Conservation (phyloP, 2,329 filamentous ascomycete genomes). For the Microcyclospora tardicrescens region DNA sequence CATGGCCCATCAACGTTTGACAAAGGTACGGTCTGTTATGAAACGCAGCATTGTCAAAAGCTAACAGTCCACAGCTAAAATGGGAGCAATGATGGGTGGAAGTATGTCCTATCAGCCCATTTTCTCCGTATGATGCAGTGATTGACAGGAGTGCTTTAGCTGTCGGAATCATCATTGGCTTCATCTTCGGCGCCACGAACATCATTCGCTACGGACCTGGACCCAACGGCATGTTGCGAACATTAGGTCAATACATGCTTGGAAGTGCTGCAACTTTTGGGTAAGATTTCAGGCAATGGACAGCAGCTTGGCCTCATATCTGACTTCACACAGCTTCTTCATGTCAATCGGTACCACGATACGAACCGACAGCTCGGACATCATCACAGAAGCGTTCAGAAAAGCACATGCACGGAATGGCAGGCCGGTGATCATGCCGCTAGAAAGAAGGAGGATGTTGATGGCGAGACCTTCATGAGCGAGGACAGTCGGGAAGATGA, state of each 20-base stretch:
- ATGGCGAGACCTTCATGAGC: no score
- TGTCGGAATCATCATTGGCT: slow-evolving; percentile 91
- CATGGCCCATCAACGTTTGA: slow-evolving; percentile 54
- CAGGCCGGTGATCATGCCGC: slow-evolving; percentile 56
- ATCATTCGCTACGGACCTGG: slow-evolving; percentile 93
- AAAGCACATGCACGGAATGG: slow-evolving; percentile 47
- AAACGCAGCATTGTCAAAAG: slow-evolving; percentile 2
- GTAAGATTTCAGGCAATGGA: slow-evolving; percentile 38
- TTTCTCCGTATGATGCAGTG: no score
- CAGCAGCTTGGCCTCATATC: not conserved
- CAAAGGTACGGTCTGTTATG: slow-evolving; percentile 43
- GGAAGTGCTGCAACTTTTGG: slow-evolving; percentile 93
- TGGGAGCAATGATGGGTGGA: slow-evolving; percentile 97
- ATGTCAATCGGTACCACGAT: slow-evolving; percentile 98
- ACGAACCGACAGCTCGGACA: slow-evolving; percentile 73
- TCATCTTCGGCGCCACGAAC: slow-evolving; percentile 85
- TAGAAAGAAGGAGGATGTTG: slow-evolving; percentile 20
- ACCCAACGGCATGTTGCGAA: slow-evolving; percentile 84
- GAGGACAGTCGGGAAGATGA: no score
- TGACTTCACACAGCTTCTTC: slow-evolving; percentile 54
- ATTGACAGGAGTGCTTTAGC: slow-evolving; percentile 38
- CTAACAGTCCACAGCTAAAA: slow-evolving; percentile 56
- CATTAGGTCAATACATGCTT: slow-evolving; percentile 91
- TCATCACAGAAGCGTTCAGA: slow-evolving; percentile 62
- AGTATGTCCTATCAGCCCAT: slow-evolving; percentile 48